Evolutionary conservation across 495 filamentous ascomycete species (phyloP).

Genomic region (Rhypophila decipiens): DNA sequence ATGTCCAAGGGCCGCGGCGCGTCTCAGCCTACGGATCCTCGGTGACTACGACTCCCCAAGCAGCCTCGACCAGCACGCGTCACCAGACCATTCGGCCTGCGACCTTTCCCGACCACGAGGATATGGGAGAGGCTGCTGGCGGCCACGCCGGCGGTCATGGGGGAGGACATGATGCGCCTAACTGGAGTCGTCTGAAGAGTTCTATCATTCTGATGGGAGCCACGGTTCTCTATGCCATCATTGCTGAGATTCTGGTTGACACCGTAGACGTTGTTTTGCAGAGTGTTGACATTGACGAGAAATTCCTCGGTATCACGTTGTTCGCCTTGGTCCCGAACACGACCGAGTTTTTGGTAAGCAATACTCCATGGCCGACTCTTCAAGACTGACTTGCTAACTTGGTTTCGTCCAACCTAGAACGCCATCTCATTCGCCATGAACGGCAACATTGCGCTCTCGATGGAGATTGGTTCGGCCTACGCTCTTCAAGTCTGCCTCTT

Average conservation of each 20-base stretch:
- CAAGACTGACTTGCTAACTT: constrained; percentile 38
- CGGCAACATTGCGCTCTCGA: constrained; percentile 97
- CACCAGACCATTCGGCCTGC: constrained; percentile 28
- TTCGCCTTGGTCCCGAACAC: constrained; percentile 98
- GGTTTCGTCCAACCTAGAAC: constrained; percentile 68
- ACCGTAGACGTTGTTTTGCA: constrained; percentile 92
- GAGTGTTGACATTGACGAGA: constrained; percentile 88
- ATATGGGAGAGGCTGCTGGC: constrained; percentile 33
- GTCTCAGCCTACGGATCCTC: constrained; percentile 12
- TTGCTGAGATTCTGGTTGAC: constrained; percentile 94
- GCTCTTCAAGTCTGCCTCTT: constrained; percentile 96
- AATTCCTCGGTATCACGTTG: constrained; percentile 94
- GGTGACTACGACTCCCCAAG: constrained; percentile 14
- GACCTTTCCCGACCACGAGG: constrained; percentile 37
- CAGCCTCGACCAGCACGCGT: constrained; percentile 21
- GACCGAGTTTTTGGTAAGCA: constrained; percentile 89
- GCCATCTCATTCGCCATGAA: constrained; percentile 99
- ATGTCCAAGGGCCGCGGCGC: constrained; percentile 40
- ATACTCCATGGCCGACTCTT: no score
- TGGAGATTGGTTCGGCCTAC: constrained; percentile 98
- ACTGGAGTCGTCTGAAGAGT: constrained; percentile 91
- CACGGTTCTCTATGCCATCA: constrained; percentile 87
- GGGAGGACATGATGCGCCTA: constrained; percentile 96
- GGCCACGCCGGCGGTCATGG: constrained; percentile 24
- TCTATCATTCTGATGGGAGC: constrained; percentile 82